A percentile compares a stretch with the other conserved stretches of the same genome.
Evolutionary conservation across 495 filamentous ascomycete genomes (phyloP).

Genomic region (Clohesyomyces aquaticus): DNA sequence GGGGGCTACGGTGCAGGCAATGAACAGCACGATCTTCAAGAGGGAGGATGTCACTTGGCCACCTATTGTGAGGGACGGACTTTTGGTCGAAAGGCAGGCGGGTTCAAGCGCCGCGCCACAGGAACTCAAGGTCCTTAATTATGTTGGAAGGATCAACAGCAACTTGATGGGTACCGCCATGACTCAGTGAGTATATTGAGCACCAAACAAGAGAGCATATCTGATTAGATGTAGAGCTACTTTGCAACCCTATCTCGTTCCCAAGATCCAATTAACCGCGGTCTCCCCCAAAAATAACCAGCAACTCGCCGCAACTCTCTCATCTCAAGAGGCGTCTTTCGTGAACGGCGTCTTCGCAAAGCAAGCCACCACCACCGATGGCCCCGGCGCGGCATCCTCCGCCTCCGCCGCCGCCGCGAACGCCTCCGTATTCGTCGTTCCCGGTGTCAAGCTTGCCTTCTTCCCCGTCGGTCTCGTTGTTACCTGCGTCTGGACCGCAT

Average conservation of each 20-base stretch:
- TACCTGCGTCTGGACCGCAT: conserved; percentile 62
- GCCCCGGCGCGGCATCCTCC: conserved; percentile 44
- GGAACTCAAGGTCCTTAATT: conserved; percentile 40
- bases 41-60: conserved; percentile 32
- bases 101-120: conserved; percentile 1
- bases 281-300: conserved; percentile 48
- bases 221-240: conserved; percentile 43
- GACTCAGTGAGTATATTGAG: conserved; percentile 36
- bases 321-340: conserved; percentile 68
- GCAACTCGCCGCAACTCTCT: conserved; percentile 62
- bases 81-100: conserved; percentile 30
- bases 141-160: conserved; percentile 43
- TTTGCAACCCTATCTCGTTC: conserved; percentile 64
- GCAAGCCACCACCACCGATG: conserved; percentile 49
- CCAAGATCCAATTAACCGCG: conserved; percentile 62
- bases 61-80: conserved; percentile 24
- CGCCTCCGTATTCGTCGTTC: conserved; percentile 58
- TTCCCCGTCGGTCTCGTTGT: conserved; percentile 71
- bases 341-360: conserved; percentile 68
- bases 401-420: conserved; percentile 43
- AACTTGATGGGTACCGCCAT: conserved; percentile 41
- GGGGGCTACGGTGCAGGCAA: conserved; percentile 57
- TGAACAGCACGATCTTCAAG: conserved; percentile 34
- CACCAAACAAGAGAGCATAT: neutral
- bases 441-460: conserved; percentile 67